Conservation (phyloP, 2,329 filamentous ascomycete genomes). For the Anthostomella pinea region DNA sequence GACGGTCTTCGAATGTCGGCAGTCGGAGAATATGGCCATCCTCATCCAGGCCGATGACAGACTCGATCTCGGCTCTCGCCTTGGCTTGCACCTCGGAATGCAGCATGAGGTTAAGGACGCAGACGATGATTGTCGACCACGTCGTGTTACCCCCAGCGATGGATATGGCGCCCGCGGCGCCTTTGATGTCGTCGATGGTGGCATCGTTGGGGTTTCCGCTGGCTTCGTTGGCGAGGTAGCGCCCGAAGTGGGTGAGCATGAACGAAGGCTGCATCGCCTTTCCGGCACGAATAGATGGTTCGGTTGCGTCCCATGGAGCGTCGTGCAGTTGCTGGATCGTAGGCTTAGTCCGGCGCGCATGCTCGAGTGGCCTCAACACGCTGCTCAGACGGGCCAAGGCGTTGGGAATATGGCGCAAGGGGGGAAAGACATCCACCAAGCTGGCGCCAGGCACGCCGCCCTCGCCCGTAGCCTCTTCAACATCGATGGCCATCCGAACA, state of each 20-base stretch:
- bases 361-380: conserved; percentile 7
- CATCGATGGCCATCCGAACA: conserved; percentile 11
- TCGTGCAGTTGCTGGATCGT: conserved; percentile 11
- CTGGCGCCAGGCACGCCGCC: conserved; percentile 10
- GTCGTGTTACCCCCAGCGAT: conserved; percentile 32
- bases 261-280: conserved; percentile 9
- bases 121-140: conserved; percentile 31
- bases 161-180: conserved; percentile 12
- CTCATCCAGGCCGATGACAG: conserved; percentile 31
- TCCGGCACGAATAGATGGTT: conserved; percentile 8
- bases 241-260: conserved; percentile 10
- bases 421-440: conserved; percentile 14
- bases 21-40: conserved; percentile 24
- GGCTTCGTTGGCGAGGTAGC: conserved; percentile 9
- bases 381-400: conserved; percentile 4
- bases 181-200: conserved; percentile 14
- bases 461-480: conserved; percentile 14
- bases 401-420: conserved; percentile 9
- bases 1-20: conserved; percentile 33
- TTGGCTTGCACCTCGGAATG: conserved; percentile 36
- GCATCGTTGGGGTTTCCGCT: conserved; percentile 9
- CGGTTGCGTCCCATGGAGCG: conserved; percentile 11
- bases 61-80: conserved; percentile 33
- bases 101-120: conserved; percentile 40
- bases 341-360: conserved; percentile 9